Percentiles rank a stretch among this genome's conserved stretches.
phyloP scores from a whole-genome alignment of 139 green algal genomes.

The Ettlia oleoabundans region DNA sequence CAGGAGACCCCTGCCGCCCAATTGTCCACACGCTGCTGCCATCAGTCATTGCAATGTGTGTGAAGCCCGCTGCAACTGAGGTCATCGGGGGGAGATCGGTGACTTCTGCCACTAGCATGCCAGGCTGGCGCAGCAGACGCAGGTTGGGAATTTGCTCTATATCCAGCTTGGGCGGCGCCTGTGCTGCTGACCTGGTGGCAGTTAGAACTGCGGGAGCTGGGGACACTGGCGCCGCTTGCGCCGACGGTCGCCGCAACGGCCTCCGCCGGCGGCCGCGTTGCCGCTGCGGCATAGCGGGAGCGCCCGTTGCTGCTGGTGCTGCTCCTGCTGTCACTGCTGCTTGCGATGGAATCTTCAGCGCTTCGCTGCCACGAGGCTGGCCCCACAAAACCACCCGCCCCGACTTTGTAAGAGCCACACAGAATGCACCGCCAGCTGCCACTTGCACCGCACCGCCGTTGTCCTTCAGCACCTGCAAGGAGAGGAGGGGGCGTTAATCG shows the following conservation, averaged over 20 bases:
- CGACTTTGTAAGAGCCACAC: constrained; percentile 53
- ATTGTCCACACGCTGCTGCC: constrained; percentile 65
- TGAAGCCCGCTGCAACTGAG: constrained; percentile 60
- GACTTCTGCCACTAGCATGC: constrained; percentile 45
- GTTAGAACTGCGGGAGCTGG: neutral
- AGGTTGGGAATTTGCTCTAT: constrained; percentile 15
- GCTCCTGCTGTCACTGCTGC: neutral
- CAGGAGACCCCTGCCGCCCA: constrained; percentile 28
- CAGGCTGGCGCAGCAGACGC: constrained; percentile 1
- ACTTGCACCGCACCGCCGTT: constrained; percentile 61
- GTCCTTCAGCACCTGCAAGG: constrained; percentile 44
- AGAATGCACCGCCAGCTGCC: constrained; percentile 67
- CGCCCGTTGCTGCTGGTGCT: neutral
- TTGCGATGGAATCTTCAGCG: neutral
- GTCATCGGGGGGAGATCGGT: constrained; percentile 57
- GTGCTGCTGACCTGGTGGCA: constrained; percentile 2
- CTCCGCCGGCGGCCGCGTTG: neutral
- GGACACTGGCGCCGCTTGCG: neutral
- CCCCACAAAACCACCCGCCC: constrained; percentile 74
- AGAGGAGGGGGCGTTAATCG: too few relatives aligned
- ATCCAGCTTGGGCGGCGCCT: neutral
- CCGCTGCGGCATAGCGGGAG: neutral
- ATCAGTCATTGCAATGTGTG: constrained; percentile 67
- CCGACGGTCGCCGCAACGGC: too few relatives aligned
- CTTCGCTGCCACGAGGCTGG: constrained; percentile 42